Percentiles rank a stretch among this genome's conserved stretches.
phyloP scores from a whole-genome alignment of 371 early-diverging fungal species.

The Mucor mucedo region DNA sequence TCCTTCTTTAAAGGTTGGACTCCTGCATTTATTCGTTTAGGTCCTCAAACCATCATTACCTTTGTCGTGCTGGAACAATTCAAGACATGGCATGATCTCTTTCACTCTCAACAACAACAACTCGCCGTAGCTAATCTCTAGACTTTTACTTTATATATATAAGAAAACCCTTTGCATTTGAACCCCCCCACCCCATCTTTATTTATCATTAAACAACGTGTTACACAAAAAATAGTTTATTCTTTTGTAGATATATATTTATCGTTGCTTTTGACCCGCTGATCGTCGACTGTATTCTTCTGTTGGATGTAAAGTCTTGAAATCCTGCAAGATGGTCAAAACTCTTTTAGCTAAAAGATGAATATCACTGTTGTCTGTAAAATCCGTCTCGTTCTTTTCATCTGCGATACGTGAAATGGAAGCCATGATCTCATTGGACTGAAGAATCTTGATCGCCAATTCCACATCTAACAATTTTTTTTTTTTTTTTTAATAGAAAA shows the following conservation, averaged over 20 bases:
- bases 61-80: constrained; percentile 86
- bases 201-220: not conserved
- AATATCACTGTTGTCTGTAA: constrained; percentile 38
- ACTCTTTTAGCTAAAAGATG: constrained; percentile 44
- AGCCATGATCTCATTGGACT: constrained; percentile 37
- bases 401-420: constrained; percentile 40
- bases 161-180: constrained; percentile 2
- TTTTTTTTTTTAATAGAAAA: no score
- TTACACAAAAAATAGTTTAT: not conserved
- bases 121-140: not conserved
- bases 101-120: constrained; percentile 14
- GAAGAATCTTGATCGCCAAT: constrained; percentile 29
- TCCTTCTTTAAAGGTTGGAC: constrained; percentile 92
- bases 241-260: not conserved
- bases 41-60: constrained; percentile 88
- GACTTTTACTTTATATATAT: not conserved
- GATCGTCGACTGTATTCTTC: constrained; percentile 9
- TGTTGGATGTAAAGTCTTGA: not conserved
- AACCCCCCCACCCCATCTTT: constrained; percentile 1
- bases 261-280: constrained; percentile 12
- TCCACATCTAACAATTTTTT: constrained; percentile 26
- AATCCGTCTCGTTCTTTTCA: constrained; percentile 13
- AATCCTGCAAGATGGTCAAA: constrained; percentile 17
- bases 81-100: constrained; percentile 37
- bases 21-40: constrained; percentile 79